Evolutionary conservation across 305 asterid genomes (phyloP).

Genomic region (Fraxinus ornus): DNA sequence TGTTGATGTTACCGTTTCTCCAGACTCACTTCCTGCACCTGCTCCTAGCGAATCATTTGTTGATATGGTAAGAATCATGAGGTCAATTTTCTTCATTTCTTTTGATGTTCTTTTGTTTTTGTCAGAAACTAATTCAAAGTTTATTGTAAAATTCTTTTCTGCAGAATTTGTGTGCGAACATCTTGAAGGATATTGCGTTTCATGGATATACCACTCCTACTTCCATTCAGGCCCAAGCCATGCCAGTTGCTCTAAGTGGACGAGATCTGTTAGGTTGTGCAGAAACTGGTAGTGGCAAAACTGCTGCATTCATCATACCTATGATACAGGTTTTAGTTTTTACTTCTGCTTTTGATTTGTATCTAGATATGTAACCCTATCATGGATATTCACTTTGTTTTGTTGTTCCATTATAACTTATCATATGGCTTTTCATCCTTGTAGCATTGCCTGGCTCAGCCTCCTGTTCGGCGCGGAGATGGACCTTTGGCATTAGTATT

Average conservation of each 20-base stretch:
- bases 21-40: conserved; percentile 66
- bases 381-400: conserved; percentile 6
- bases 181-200: conserved; percentile 72
- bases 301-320: conserved; percentile 84
- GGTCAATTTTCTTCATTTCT: not conserved
- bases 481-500: conserved; percentile 75
- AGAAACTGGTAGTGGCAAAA: conserved; percentile 91
- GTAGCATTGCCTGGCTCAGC: conserved; percentile 81
- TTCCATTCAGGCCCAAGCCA: conserved; percentile 88
- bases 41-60: conserved; percentile 78
- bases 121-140: not conserved
- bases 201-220: conserved; percentile 93
- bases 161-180: conserved; percentile 72
- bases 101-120: not conserved
- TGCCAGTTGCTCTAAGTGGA: conserved; percentile 89
- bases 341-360: conserved; percentile 15
- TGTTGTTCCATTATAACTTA: conserved; percentile 13
- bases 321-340: conserved; percentile 72
- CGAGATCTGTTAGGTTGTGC: conserved; percentile 94
- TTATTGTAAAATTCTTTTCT: conserved; percentile 30
- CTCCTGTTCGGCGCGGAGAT: conserved; percentile 10
- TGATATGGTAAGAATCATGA: conserved; percentile 60
- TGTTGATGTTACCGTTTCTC: conserved; percentile 70
- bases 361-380: not conserved
- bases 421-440: conserved; percentile 24